Evolutionary conservation across 2,329 filamentous ascomycete species (phyloP).

Genomic region (Septoria petroselini): DNA sequence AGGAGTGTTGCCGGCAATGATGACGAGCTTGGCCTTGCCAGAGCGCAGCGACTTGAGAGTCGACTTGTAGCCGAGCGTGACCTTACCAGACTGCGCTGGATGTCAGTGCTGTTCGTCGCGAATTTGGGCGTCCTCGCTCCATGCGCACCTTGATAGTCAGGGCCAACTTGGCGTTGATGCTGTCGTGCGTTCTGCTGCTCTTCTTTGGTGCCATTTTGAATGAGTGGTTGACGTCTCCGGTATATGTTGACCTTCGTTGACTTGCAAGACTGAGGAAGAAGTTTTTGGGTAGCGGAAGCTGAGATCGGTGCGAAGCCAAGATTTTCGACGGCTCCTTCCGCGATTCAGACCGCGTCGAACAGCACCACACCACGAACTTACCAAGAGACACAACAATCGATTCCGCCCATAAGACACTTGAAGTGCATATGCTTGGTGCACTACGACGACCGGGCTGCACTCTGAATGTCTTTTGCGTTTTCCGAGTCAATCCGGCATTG

Average conservation of each 20-base stretch:
- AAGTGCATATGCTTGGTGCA: no score
- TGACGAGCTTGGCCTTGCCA: constrained; percentile 98
- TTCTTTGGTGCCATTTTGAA: constrained; percentile 70
- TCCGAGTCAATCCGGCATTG: no score
- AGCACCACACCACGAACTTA: no score
- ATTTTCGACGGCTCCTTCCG: neutral
- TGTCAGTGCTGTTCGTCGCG: constrained; percentile 15
- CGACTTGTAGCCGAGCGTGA: constrained; percentile 87
- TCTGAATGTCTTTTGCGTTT: no score
- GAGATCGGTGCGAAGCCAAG: constrained; percentile 5
- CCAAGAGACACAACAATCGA: no score
- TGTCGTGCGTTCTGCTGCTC: constrained; percentile 81
- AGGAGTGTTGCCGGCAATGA: constrained; percentile 92
- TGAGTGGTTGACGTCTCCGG: constrained; percentile 29
- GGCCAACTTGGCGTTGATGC: constrained; percentile 68
- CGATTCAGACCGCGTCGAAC: no score
- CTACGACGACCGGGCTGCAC: no score
- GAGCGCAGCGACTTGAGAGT: constrained; percentile 86
- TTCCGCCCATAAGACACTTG: no score
- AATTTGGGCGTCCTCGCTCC: neutral
- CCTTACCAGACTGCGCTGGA: constrained; percentile 50
- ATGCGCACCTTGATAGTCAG: constrained; percentile 38
- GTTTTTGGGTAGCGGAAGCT: neutral
- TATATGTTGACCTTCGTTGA: constrained; percentile 23
- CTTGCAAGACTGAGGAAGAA: constrained; percentile 7